Percentiles rank a stretch among this genome's conserved stretches.
Conservation (phyloP, 1,284 basidiomycete species). For the Fomitiporia mediterranea region DNA sequence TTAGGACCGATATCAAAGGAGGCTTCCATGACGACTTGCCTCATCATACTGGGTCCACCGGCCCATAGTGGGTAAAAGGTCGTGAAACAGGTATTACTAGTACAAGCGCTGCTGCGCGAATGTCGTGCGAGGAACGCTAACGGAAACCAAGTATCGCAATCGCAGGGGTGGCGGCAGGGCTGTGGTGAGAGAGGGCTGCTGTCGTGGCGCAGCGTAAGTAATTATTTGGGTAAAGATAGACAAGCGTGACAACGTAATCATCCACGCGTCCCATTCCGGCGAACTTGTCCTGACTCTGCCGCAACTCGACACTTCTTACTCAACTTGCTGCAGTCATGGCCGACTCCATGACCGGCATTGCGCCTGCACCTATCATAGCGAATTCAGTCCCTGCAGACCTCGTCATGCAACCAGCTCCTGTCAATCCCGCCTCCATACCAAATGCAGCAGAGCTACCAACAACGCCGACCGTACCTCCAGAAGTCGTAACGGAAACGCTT, state of each 20-base stretch:
- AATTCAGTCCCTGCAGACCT: slow-evolving; percentile 5
- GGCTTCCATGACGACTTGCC: background rate
- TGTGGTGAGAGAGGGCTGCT: background rate
- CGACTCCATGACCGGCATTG: slow-evolving; percentile 11
- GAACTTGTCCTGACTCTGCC: background rate
- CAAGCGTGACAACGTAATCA: background rate
- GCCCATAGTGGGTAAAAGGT: slow-evolving; percentile 5
- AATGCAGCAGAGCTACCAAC: slow-evolving; percentile 24
- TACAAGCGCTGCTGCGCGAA: background rate
- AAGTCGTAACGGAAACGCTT: slow-evolving; percentile 73
- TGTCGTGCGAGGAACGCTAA: background rate
- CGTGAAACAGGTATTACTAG: background rate
- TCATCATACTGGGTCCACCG: slow-evolving; percentile 22
- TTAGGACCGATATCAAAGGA: background rate
- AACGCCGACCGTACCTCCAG: slow-evolving; percentile 27
- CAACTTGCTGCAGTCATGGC: slow-evolving; percentile 4
- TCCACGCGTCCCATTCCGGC: background rate
- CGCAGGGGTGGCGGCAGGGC: background rate
- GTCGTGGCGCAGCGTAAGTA: background rate
- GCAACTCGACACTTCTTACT: background rate
- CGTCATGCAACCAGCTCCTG: slow-evolving; percentile 20
- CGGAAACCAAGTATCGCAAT: background rate
- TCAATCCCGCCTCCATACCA: slow-evolving; percentile 31
- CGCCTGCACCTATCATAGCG: slow-evolving; percentile 8
- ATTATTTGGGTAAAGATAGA: background rate